Evolutionary conservation across 345 rosid genomes (phyloP), one percentile per base, ranked within the genome.

Genomic region (Garcia nutans): DNA sequence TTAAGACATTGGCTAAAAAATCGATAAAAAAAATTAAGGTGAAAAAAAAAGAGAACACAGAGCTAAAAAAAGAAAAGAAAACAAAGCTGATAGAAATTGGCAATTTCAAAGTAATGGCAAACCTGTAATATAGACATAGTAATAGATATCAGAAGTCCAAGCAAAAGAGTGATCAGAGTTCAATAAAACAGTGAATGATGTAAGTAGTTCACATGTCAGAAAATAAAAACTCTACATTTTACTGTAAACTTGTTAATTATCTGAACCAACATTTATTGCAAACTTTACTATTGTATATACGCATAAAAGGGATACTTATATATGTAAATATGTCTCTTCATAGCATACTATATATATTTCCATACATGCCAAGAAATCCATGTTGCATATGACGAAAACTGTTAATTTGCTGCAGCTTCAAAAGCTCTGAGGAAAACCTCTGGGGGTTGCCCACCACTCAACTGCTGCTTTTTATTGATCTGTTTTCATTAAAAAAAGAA

Each of bases 381-480:
- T 33, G 45, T 10, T 57, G 28, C 23, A 44, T 17, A 23, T 5
- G n/a, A 72, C 3, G 16, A 56, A 42, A 65, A 67, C 65, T 52
- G 28, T 87, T 69, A 86, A 42, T 79, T 84, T 55, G 82, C 83
- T 22, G 84, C 89, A 1, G 62, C 88, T 79, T 88, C 82, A 68
- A 93, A 93, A 75, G 94, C 94, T 70, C 83, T 83, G 16, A 76
- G 76, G 85, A 93, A 96, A 24, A 78, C 86, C 79, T 93, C 99
- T 0, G 93, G 84, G 10, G 94, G 90, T 76, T 91, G 96, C 0
- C 91, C 99, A 2, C 99, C 98, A 10, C 91, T 91, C 73, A 96
- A 61, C 80, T 83, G 77, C 61, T 86, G 85, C 80, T 91, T 95
- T 57, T 92, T 94, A 5, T 96, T 91, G 61, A 96, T 86, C 99